Base-by-base conservation (phyloP, 257 asterid species). In the Solanum gandarillasii region DNA sequence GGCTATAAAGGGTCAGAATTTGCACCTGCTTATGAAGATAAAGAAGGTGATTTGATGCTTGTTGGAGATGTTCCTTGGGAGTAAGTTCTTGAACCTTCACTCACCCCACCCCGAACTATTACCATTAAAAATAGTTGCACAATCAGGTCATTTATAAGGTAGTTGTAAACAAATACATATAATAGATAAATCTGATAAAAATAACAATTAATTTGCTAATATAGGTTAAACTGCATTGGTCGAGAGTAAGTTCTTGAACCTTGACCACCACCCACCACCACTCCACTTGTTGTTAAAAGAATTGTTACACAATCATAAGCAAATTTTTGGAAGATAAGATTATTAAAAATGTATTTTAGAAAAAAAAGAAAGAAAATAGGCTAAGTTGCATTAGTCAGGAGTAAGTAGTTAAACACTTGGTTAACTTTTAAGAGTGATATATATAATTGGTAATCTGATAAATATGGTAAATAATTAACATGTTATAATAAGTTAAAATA, bases 1-100 rank as follows among this genome's bases (percentile, higher is more conserved):
- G 92, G 94, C 12, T 94, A 93, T 89, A 90, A 92, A 41, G 95
- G 94, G 55, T 93, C 94, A 16, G 95, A 93, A 85, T 87, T 70
- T 76, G 94, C 91, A 14, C 95, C 96, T 14, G 92, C 94, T n/a
- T 94, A 94, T 52, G 94, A 94, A 29, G 76, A 70, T 70, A 31
- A 31, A 31, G 76, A 70, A 7, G 76, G 76, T 31, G 76, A 70
- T 31, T 70, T 70, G 76, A 70, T 70, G 76, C 76, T 70, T 31
- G 76, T 70, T 70, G 76, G 76, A 70, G 76, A 70, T 70, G 76
- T 70, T 70, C 76, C 76, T 70, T 70, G 76, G 76, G 39, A 70
- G 76, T 70, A 70, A 87, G 96, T 31, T 70, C 39, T 31, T 68
- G 74, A 68, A 68, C 36, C 31, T 60, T 58, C n/a, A 48, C 58